A percentile compares a stretch with the other conserved stretches of the same genome.
phyloP scores from a whole-genome alignment of 495 filamentous ascomycete genomes.

The Penicillium psychrofluorescens region DNA sequence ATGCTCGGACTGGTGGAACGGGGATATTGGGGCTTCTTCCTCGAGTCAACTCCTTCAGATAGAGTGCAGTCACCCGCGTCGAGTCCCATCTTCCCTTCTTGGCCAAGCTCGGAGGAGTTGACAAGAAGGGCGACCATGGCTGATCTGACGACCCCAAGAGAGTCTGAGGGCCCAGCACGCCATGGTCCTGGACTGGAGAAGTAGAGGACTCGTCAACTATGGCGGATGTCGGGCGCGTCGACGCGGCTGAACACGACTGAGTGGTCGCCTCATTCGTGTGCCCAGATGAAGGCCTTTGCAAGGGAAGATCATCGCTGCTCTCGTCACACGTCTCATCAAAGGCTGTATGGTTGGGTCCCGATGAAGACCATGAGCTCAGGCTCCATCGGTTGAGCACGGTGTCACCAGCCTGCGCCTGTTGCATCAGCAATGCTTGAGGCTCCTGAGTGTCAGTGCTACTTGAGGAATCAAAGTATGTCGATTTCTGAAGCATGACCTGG shows the following conservation, averaged over 20 bases:
- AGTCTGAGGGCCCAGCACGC: constrained; percentile 11
- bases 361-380: constrained; percentile 48
- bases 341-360: constrained; percentile 34
- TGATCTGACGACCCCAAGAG: constrained; percentile 3
- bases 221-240: constrained; percentile 22
- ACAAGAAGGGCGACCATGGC: constrained; percentile 6
- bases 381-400: constrained; percentile 38
- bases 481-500: constrained; percentile 50
- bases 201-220: constrained; percentile 10
- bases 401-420: constrained; percentile 10
- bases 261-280: constrained; percentile 20
- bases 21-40: constrained; percentile 21
- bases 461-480: constrained; percentile 28
- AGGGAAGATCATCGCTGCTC: constrained; percentile 22
- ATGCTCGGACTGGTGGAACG: constrained; percentile 9
- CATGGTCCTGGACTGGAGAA: constrained; percentile 13
- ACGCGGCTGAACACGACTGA: constrained; percentile 29
- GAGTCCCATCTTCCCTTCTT: constrained; percentile 48
- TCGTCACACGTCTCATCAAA: constrained; percentile 30
- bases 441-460: constrained; percentile 26
- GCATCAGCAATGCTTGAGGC: constrained; percentile 12
- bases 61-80: constrained; percentile 45
- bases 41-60: constrained; percentile 42
- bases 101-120: constrained; percentile 36
- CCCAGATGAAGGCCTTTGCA: constrained; percentile 8